Conservation (phyloP, 768 basidiomycete species). For the Tubosaeta sp. region DNA sequence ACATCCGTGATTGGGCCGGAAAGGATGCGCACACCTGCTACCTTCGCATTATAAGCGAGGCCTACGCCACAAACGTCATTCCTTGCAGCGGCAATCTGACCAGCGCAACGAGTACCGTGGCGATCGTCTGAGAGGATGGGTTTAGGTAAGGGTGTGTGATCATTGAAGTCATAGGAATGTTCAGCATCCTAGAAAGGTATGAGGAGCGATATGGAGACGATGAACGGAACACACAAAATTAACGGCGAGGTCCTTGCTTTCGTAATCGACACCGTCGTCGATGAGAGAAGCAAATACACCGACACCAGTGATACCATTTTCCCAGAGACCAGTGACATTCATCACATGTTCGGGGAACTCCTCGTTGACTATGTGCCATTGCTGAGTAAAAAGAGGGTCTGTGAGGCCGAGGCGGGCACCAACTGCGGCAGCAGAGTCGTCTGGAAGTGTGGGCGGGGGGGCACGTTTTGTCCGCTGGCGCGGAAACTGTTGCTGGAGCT, state of each 20-base stretch:
- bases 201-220: neutral
- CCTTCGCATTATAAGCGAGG: slow-evolving; percentile 85
- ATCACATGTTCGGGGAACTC: slow-evolving; percentile 77
- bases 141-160: slow-evolving; percentile 81
- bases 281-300: slow-evolving; percentile 86
- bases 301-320: slow-evolving; percentile 80
- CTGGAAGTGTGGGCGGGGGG: slow-evolving; percentile 51
- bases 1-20: slow-evolving; percentile 92
- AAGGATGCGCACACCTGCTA: slow-evolving; percentile 93
- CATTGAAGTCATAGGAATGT: slow-evolving; percentile 95
- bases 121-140: slow-evolving; percentile 89
- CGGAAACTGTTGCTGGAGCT: slow-evolving; percentile 59
- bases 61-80: slow-evolving; percentile 95
- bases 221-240: slow-evolving; percentile 75
- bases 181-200: slow-evolving; percentile 59
- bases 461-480: slow-evolving; percentile 71
- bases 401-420: slow-evolving; percentile 61
- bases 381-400: slow-evolving; percentile 78
- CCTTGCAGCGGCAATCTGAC: slow-evolving; percentile 89
- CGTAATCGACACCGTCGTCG: slow-evolving; percentile 94
- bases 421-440: slow-evolving; percentile 39
- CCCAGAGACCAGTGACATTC: slow-evolving; percentile 94
- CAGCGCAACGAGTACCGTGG: slow-evolving; percentile 97
- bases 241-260: slow-evolving; percentile 75
- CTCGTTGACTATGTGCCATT: slow-evolving; percentile 96